Conservation (phyloP, 192 early-diverging fungal species). For the Linnemannia hyalina region DNA sequence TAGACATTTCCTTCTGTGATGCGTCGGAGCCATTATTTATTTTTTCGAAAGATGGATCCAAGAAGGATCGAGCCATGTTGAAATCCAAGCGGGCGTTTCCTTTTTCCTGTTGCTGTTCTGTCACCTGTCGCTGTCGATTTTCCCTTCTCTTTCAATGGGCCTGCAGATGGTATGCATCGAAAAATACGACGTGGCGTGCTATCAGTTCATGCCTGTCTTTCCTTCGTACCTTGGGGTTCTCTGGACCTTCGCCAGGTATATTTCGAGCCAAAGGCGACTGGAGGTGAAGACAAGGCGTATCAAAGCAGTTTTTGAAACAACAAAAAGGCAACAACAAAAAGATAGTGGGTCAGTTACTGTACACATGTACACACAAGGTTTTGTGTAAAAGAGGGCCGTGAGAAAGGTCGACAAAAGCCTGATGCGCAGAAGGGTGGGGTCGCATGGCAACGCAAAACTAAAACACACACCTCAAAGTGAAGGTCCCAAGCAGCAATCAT, state of each 20-base stretch:
- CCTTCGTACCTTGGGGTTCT: slow-evolving; percentile 36
- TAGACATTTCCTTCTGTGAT: background rate
- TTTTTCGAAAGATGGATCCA: background rate
- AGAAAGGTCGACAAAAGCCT: background rate
- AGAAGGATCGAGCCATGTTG: background rate
- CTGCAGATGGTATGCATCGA: background rate
- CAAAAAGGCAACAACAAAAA: background rate
- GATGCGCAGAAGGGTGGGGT: background rate
- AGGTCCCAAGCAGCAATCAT: slow-evolving; percentile 90
- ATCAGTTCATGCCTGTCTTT: background rate
- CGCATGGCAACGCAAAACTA: background rate
- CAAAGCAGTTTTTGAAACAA: background rate
- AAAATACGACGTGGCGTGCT: background rate
- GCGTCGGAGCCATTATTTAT: background rate
- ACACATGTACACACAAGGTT: background rate
- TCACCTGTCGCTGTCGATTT: background rate
- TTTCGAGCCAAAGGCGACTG: slow-evolving; percentile 45
- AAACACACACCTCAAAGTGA: slow-evolving; percentile 59
- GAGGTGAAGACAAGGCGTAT: background rate
- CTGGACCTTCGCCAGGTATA: slow-evolving; percentile 45
- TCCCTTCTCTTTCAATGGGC: background rate
- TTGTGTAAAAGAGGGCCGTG: slow-evolving; percentile 3
- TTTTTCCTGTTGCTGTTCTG: background rate
- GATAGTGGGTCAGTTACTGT: background rate
- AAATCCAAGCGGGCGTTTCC: background rate